Percentiles rank a stretch among this genome's conserved stretches.
phyloP scores from a whole-genome alignment of 2,329 filamentous ascomycete genomes.

The Venturia carpophila region DNA sequence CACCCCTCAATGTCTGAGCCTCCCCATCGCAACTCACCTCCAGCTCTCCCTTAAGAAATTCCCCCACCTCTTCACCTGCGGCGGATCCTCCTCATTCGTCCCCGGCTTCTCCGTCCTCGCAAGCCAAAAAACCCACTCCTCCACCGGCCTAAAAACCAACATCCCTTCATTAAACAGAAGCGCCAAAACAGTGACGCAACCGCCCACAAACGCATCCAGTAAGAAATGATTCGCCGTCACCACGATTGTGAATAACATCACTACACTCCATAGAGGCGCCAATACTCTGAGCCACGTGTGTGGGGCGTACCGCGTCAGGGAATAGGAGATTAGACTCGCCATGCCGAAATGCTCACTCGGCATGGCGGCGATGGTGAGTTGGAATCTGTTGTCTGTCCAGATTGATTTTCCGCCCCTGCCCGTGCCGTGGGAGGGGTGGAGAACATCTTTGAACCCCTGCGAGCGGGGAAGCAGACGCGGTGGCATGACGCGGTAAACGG shows the following conservation, averaged over 20 bases:
- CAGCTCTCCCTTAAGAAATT: background rate
- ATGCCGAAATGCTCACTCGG: conserved; percentile 43
- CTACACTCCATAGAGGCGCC: conserved; percentile 37
- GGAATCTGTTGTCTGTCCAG: conserved; percentile 42
- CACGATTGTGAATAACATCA: conserved; percentile 38
- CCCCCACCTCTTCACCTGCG: background rate
- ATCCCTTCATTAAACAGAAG: conserved; percentile 26
- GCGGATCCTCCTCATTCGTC: conserved; percentile 12
- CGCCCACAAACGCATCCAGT: conserved; percentile 32
- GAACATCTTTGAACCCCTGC: conserved; percentile 42
- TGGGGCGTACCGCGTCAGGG: conserved; percentile 34
- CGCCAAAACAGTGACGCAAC: conserved; percentile 29
- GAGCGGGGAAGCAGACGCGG: conserved; percentile 41
- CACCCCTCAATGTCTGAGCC: background rate
- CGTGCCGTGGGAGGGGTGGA: conserved; percentile 33
- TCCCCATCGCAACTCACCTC: background rate
- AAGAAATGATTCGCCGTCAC: conserved; percentile 38
- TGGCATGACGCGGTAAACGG: conserved; percentile 42
- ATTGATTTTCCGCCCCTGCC: conserved; percentile 14
- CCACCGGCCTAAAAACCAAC: conserved; percentile 18
- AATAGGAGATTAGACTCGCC: conserved; percentile 32
- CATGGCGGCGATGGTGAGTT: conserved; percentile 44
- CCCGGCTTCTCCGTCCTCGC: conserved; percentile 22
- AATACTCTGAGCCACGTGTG: conserved; percentile 32
- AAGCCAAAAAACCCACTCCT: conserved; percentile 22